Evolutionary conservation across 2,329 filamentous ascomycete species (phyloP).

Genomic region (Apiospora phragmitis): DNA sequence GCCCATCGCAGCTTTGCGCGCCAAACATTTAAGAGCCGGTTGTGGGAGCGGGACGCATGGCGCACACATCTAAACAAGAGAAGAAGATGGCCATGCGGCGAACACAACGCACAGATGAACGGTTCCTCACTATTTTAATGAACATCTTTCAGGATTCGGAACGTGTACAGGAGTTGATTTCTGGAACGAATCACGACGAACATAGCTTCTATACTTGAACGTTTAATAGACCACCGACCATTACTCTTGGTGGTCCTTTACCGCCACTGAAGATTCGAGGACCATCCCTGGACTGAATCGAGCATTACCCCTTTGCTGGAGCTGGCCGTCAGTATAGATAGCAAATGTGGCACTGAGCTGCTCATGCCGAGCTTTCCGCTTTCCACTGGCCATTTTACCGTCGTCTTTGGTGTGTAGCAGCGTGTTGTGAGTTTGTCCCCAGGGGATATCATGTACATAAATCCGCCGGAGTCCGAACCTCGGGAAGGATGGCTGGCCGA

Average conservation of each 20-base stretch:
- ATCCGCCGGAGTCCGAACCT: neutral
- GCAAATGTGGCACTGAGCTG: neutral
- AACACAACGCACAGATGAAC: neutral
- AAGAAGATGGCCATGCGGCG: neutral
- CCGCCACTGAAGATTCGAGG: neutral
- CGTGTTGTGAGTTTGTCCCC: neutral
- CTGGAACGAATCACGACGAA: constrained; percentile 12
- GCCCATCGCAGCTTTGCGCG: neutral
- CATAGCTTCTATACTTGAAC: constrained; percentile 20
- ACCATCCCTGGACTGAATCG: neutral
- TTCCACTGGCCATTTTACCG: neutral
- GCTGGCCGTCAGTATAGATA: neutral
- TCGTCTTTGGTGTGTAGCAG: neutral
- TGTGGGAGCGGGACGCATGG: neutral
- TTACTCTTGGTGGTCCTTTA: neutral
- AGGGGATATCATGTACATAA: neutral
- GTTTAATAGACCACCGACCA: constrained; percentile 25
- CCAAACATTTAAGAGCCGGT: neutral
- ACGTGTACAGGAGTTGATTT: neutral
- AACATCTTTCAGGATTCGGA: constrained; percentile 6
- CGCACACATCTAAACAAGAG: neutral
- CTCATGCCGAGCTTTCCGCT: neutral
- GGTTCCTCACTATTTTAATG: constrained; percentile 1
- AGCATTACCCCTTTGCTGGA: neutral
- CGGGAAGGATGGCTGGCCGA: neutral